A percentile compares a stretch with the other conserved stretches of the same genome.
These are phyloP conservation scores for Trypanosoma rangeli DNA, from an alignment of 208 protist species.

Conservation along the genomic window DNA sequence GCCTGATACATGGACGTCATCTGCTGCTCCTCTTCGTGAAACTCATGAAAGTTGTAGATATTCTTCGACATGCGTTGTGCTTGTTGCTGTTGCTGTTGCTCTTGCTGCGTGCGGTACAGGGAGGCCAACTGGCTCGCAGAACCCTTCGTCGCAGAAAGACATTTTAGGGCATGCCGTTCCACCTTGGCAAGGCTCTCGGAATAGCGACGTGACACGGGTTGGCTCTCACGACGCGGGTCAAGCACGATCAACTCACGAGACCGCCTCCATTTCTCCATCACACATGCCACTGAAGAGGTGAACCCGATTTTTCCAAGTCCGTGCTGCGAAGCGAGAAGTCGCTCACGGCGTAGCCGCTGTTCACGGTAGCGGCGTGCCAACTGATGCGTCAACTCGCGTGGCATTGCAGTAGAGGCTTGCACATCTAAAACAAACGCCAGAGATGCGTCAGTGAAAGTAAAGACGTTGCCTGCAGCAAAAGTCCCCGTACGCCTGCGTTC, in stretches of 20 bases:
- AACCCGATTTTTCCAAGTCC: slow-evolving; percentile 72
- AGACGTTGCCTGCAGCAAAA: neutral
- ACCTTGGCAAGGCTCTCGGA: slow-evolving; percentile 40
- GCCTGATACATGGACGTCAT: slow-evolving; percentile 7
- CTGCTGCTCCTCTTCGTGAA: slow-evolving; percentile 18
- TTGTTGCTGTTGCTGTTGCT: slow-evolving; percentile 8
- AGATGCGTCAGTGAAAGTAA: slow-evolving; percentile 23
- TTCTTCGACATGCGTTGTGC: slow-evolving; percentile 23
- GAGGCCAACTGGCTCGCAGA: neutral
- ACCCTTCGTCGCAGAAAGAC: slow-evolving; percentile 4
- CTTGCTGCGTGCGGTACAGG: slow-evolving; percentile 1
- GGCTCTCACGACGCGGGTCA: slow-evolving; percentile 42
- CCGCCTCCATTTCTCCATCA: slow-evolving; percentile 66
- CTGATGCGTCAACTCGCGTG: slow-evolving; percentile 43
- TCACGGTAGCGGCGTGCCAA: slow-evolving; percentile 41
- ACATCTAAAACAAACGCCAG: slow-evolving; percentile 30
- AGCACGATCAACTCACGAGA: slow-evolving; percentile 72
- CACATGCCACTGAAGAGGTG: slow-evolving; percentile 26
- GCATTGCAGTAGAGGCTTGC: slow-evolving; percentile 22
- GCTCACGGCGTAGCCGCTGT: slow-evolving; percentile 57
- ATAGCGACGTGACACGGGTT: slow-evolving; percentile 53
- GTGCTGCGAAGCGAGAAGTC: slow-evolving; percentile 36
- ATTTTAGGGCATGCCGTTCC: slow-evolving; percentile 52
- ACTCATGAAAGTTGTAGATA: slow-evolving; percentile 52
- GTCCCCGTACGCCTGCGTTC: slow-evolving; percentile 1